Percentiles rank a stretch among this genome's conserved stretches.
Evolutionary conservation across 306 rosid genomes (phyloP).

Genomic region (Pyrus bretschneideri): DNA sequence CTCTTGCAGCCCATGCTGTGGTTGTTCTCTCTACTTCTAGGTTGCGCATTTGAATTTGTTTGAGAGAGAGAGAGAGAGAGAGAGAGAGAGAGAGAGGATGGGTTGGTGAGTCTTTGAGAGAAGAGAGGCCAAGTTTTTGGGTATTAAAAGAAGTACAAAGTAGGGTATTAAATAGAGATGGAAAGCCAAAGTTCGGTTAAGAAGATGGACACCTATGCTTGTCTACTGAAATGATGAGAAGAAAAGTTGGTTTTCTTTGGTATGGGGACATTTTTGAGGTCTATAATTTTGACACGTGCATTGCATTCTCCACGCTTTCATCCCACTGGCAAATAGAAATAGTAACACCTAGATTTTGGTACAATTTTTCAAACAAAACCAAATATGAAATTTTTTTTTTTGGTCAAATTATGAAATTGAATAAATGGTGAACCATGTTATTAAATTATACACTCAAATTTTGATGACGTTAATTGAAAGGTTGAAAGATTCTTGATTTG

Average conservation of each 20-base stretch:
- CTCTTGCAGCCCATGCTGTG: constrained; percentile 73
- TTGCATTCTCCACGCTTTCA: not conserved
- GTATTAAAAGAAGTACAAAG: not conserved
- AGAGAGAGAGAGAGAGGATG: no score
- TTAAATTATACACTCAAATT: no score
- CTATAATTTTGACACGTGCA: not conserved
- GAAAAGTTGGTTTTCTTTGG: not conserved
- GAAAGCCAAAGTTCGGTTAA: not conserved
- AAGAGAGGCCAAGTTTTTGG: not conserved
- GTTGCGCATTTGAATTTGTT: constrained; percentile 41
- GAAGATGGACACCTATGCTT: not conserved
- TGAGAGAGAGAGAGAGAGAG: not conserved
- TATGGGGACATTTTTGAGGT: not conserved
- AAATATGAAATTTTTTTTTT: no score
- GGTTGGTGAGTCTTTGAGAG: not conserved
- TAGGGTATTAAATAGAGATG: not conserved
- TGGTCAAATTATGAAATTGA: no score
- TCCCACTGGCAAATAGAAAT: not conserved
- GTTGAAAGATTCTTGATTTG: no score
- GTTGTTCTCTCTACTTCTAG: constrained; percentile 46
- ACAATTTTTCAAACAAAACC: not conserved
- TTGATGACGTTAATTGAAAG: no score
- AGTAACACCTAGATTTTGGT: not conserved
- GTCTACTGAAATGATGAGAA: not conserved
- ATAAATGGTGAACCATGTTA: no score